Base-by-base conservation (phyloP, 2,329 filamentous ascomycete species). In the Hypoxylon sp. region DNA sequence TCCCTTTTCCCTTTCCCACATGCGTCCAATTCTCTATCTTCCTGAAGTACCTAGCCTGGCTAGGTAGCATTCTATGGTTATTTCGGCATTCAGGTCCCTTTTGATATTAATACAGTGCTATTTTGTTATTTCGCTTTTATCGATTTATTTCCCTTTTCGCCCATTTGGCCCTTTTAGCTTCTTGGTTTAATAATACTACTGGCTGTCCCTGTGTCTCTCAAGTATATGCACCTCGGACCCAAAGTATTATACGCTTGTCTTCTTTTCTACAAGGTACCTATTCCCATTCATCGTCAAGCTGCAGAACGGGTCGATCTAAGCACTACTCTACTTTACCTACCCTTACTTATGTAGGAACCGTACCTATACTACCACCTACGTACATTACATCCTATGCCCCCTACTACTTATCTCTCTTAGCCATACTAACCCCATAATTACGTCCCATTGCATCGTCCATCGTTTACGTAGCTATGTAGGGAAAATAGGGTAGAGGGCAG, bases 341-440 rank as follows among this genome's bases (percentile, higher is more conserved):
- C 67, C 60, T 55, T 66, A 48, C 59, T 63, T 50, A 58, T 61
- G 48, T 46, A 59, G 47, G 60, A 32, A 58, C 45, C 50, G 60
- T 68, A 68, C 64, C 53, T 64, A 32, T 48, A 58, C 59, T 54
- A 46, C 51, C 58, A 52, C 65, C 41, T 61, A 54, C 61, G 51
- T 68, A 53, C 57, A 61, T 59, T 65, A 41, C 56, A 59, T 67
- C 30, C 47, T 56, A 56, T 60, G 27, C 37, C 58, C 58, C 61
- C 60, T 59, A 62, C 61, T 62, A 65, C 61, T 64, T 50, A 62
- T 67, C 69, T 71, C 30, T 70, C 67, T 70, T 72, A 72, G 69
- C 71, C 67, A 69, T 66, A 68, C 70, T 71, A 67, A 67, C 70
- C 70, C 72, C 73, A 75, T 73, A 74, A 70, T 70, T 74, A 65